A percentile compares a stretch with the other conserved stretches of the same genome.
These are phyloP conservation scores for Pterocarpus santalinus DNA, from an alignment of 306 rosid genomes.

Conservation along the genomic window DNA sequence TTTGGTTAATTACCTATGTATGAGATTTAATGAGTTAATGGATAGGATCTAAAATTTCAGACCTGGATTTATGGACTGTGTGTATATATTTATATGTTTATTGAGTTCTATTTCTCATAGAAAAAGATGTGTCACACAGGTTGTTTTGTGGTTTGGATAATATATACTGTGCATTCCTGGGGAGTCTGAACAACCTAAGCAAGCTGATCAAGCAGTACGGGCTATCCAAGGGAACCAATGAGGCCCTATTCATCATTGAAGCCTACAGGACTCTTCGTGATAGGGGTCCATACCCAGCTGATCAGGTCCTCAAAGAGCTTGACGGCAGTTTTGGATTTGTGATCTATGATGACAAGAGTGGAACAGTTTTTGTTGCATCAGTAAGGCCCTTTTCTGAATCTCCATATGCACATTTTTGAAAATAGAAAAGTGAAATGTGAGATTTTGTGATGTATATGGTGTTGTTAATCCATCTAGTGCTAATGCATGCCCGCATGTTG, in stretches of 20 bases:
- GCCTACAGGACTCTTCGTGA: slow-evolving; percentile 91
- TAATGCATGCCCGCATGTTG: not conserved
- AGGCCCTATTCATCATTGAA: slow-evolving; percentile 79
- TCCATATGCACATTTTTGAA: not conserved
- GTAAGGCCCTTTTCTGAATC: slow-evolving; percentile 49
- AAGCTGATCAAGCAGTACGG: slow-evolving; percentile 80
- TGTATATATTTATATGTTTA: slow-evolving; percentile 2
- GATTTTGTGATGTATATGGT: slow-evolving; percentile 15
- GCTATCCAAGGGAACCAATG: slow-evolving; percentile 74
- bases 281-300: slow-evolving; percentile 93
- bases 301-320: slow-evolving; percentile 90
- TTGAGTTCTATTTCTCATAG: slow-evolving; percentile 23
- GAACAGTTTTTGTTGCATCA: slow-evolving; percentile 79
- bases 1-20: not conserved
- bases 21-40: not conserved
- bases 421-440: not conserved
- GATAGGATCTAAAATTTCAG: slow-evolving; percentile 14
- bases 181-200: slow-evolving; percentile 73
- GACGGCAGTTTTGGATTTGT: slow-evolving; percentile 90
- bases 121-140: slow-evolving; percentile 56
- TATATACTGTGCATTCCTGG: slow-evolving; percentile 80
- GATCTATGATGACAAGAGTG: slow-evolving; percentile 65
- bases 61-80: not conserved
- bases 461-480: not conserved
- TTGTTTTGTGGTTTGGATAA: slow-evolving; percentile 79